phyloP scores from a whole-genome alignment of 768 basidiomycete genomes.

The Solioccasus polychromus region DNA sequence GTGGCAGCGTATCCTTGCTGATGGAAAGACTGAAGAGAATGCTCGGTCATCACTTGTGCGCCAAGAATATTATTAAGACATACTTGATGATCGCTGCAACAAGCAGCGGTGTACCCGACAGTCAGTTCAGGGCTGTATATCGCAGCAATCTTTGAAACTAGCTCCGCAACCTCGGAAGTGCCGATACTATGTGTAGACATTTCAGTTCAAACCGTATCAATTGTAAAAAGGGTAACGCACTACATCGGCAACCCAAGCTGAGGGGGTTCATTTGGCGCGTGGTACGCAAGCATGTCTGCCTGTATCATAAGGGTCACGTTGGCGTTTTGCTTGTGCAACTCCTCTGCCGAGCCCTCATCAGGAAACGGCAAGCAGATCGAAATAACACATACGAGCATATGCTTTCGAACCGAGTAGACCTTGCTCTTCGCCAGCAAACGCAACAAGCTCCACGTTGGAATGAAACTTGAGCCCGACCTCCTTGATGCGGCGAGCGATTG shows the following conservation, averaged over 20 bases:
- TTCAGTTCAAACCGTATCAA: not conserved
- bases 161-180: slow-evolving; percentile 68
- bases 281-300: slow-evolving; percentile 91
- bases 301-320: slow-evolving; percentile 84
- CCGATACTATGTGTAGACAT: slow-evolving; percentile 55
- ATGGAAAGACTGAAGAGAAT: slow-evolving; percentile 60
- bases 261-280: slow-evolving; percentile 68
- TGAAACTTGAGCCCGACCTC: slow-evolving; percentile 66
- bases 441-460: slow-evolving; percentile 73
- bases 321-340: slow-evolving; percentile 53
- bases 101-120: slow-evolving; percentile 71
- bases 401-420: slow-evolving; percentile 75
- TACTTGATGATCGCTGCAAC: slow-evolving; percentile 91
- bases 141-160: slow-evolving; percentile 70
- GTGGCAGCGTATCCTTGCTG: slow-evolving; percentile 83
- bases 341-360: slow-evolving; percentile 37
- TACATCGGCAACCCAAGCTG: slow-evolving; percentile 78
- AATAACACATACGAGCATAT: slow-evolving; percentile 66
- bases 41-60: not conserved
- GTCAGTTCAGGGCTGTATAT: slow-evolving; percentile 80
- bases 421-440: slow-evolving; percentile 92
- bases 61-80: slow-evolving; percentile 2
- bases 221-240: slow-evolving; percentile 39
- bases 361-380: not conserved
- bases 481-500: slow-evolving; percentile 73